Base-by-base conservation (phyloP, 192 early-diverging fungal species). In the Linnemannia elongata region DNA sequence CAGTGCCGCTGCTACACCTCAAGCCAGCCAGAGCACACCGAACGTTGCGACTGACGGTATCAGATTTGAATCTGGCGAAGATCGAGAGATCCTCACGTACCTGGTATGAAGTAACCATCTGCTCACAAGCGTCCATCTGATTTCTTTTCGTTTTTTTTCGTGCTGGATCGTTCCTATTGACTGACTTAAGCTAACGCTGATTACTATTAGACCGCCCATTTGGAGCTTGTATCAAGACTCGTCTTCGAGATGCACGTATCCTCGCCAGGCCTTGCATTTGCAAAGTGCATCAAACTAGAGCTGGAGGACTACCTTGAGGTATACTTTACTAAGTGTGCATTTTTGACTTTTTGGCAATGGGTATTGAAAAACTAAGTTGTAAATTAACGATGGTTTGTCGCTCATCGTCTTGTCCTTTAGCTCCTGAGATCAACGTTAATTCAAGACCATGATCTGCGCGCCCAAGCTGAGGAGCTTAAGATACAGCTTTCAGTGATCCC, bases 181-280 rank as follows among this genome's bases (percentile, higher is more conserved):
- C 49, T 52, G 49, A 52, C 15, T 20, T 52, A 4, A 52, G 49
- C 20, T 60, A 38, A 39, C 68, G 12, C 4, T 41, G 72, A 15
- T 30, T 74, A 22, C 41, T 66, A 36, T 12, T 81, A 87, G 85
- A 87, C 69, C 20, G 76, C 80, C 0, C 85, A 87, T 30, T 68
- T 87, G 38, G 80, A 81, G 39, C 76, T 87, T 8, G 76, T 81
- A 1, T 87, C 85, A 5, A 87, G 78, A 52, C 57, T 87, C 3
- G 75, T 87, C 22, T 81, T 87, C 27, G 85, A 87, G 66, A 78
- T 87, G 85, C 72, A 78, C 72, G 39, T 81, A 13, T 87, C 85
- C 1, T 18, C 27, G 4, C 72, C 63, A 33, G 85, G 52, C 2
- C 71, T 87, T 36, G 79, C 63, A 9, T 87, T 87, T 72, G 85